Conservation (phyloP, 768 basidiomycete genomes). For the Suillus weaverae region DNA sequence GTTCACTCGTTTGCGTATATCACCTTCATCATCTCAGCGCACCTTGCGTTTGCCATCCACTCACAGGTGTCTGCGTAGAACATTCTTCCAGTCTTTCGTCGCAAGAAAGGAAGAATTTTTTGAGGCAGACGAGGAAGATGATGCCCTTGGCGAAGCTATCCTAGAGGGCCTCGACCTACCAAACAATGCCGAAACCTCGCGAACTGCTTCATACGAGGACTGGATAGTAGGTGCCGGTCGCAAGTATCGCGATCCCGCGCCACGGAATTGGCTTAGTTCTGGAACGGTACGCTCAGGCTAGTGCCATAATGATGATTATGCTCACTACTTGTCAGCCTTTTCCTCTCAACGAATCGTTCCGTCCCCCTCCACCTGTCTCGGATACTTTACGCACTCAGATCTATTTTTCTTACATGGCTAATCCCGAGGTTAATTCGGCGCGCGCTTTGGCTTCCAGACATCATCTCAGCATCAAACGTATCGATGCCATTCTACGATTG, state of each 20-base stretch:
- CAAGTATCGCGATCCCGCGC: conserved; percentile 31
- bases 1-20: conserved; percentile 22
- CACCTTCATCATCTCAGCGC: conserved; percentile 12
- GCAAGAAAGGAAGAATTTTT: conserved; percentile 1
- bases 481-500: conserved; percentile 80
- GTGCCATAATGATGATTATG: conserved; percentile 1
- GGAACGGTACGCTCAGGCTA: conserved; percentile 48
- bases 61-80: conserved; percentile 13
- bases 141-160: conserved; percentile 17
- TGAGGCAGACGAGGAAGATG: conserved; percentile 14
- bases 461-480: conserved; percentile 71
- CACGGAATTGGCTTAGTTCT: conserved; percentile 64
- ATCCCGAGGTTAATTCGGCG: conserved; percentile 56
- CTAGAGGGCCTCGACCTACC: conserved; percentile 14
- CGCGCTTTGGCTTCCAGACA: conserved; percentile 61
- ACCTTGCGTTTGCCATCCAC: conserved; percentile 11
- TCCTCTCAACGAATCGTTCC: conserved; percentile 81
- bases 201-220: conserved; percentile 5
- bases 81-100: conserved; percentile 22
- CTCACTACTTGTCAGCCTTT: conserved; percentile 59
- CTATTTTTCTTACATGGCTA: conserved; percentile 58
- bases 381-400: conserved; percentile 56
- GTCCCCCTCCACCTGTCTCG: conserved; percentile 75
- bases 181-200: conserved; percentile 15
- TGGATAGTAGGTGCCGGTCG: conserved; percentile 21